Conservation (phyloP, 306 rosid species). For the Hippophae gyantsensis region DNA sequence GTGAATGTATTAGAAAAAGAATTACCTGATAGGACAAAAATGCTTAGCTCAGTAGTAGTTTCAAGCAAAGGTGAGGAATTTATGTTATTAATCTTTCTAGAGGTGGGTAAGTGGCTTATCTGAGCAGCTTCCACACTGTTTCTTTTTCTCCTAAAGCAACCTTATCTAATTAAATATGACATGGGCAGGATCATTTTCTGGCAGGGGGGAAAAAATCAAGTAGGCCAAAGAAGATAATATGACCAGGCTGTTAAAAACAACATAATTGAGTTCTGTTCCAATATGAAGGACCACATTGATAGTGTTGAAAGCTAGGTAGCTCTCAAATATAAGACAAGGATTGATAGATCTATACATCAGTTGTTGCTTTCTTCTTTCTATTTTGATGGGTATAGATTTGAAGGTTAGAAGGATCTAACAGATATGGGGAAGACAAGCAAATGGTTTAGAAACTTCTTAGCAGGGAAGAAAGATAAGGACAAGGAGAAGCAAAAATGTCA, state of each 20-base stretch:
- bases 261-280: constrained; percentile 14
- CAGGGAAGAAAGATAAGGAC: constrained; percentile 58
- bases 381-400: constrained; percentile 22
- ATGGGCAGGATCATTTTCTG: constrained; percentile 14
- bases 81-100: constrained; percentile 12
- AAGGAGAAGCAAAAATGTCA: constrained; percentile 35
- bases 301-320: constrained; percentile 15
- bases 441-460: constrained; percentile 68
- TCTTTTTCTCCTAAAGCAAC: constrained; percentile 13
- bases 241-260: constrained; percentile 33
- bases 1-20: constrained; percentile 1
- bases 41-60: constrained; percentile 13
- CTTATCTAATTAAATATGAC: constrained; percentile 17
- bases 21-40: constrained; percentile 14
- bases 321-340: constrained; percentile 10
- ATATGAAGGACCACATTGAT: constrained; percentile 17
- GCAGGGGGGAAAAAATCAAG: constrained; percentile 13
- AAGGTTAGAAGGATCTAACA: constrained; percentile 25
- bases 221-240: constrained; percentile 17
- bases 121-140: constrained; percentile 19
- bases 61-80: constrained; percentile 31
- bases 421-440: constrained; percentile 74
- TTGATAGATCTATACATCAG: constrained; percentile 29
- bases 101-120: constrained; percentile 16
- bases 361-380: constrained; percentile 31